phyloP scores from a whole-genome alignment of 192 early-diverging fungal species.

The Coemansia sp. region DNA sequence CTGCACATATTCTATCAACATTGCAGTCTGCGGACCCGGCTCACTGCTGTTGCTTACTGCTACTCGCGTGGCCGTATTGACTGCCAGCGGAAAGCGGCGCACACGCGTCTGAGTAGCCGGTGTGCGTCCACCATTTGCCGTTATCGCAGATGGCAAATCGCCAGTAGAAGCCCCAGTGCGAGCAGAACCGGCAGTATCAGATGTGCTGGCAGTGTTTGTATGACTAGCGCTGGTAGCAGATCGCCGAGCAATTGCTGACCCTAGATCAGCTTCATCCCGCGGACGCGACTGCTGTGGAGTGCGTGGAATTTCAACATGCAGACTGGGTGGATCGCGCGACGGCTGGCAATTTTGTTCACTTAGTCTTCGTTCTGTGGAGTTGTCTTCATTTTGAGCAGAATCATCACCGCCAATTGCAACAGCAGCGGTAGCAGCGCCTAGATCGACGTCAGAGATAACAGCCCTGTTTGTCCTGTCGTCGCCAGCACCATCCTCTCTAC shows the following conservation, averaged over 20 bases:
- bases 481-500: constrained; percentile 5
- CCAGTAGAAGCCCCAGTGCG: constrained; percentile 12
- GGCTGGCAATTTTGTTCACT: constrained; percentile 4
- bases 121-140: constrained; percentile 1
- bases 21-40: constrained; percentile 67
- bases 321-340: constrained; percentile 19
- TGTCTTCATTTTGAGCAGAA: constrained; percentile 6
- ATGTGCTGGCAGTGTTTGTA: constrained; percentile 17
- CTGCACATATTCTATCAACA: constrained; percentile 59
- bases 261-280: constrained; percentile 9
- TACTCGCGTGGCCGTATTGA: constrained; percentile 41
- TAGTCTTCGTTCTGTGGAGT: neutral
- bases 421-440: neutral
- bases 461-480: neutral
- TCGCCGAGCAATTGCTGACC: constrained; percentile 13
- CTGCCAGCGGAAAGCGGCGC: constrained; percentile 44
- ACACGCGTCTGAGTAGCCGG: constrained; percentile 8
- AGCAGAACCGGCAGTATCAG: constrained; percentile 8
- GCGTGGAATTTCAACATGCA: constrained; percentile 41
- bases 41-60: constrained; percentile 37
- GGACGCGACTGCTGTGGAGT: constrained; percentile 12
- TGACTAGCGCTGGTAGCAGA: constrained; percentile 14
- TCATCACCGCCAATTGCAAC: neutral
- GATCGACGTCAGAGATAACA: neutral
- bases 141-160: constrained; percentile 3